Conservation (phyloP, 148 eudicot genomes). For the Rhododendron molle region DNA sequence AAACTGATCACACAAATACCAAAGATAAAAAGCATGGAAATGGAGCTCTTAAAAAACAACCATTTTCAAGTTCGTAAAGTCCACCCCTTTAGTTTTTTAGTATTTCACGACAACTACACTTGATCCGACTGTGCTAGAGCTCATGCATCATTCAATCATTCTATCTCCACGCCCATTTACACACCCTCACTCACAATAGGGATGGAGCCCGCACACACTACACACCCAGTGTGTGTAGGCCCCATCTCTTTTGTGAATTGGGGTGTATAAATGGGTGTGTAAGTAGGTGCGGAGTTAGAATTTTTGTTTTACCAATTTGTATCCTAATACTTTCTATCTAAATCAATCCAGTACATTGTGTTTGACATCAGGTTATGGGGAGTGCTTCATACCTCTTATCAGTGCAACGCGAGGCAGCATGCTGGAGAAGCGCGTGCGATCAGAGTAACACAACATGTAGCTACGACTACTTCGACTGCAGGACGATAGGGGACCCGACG, state of each 20-base stretch:
- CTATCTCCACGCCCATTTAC: no score
- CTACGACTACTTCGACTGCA: slow-evolving; percentile 50
- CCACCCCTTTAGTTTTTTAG: neutral
- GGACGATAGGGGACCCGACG: slow-evolving; percentile 20
- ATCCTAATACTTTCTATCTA: neutral
- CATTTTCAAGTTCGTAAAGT: neutral
- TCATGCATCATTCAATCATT: no score
- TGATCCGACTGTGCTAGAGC: neutral
- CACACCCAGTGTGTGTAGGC: no score
- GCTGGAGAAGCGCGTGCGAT: slow-evolving; percentile 53
- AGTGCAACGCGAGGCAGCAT: slow-evolving; percentile 61
- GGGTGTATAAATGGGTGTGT: no score
- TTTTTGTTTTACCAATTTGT: neutral
- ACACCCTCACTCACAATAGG: no score
- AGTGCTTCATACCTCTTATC: slow-evolving; percentile 68
- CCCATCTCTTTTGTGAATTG: no score
- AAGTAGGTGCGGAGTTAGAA: no score
- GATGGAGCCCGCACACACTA: no score
- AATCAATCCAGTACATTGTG: neutral
- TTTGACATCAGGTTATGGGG: slow-evolving; percentile 49
- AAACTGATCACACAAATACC: no score
- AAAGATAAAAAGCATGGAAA: neutral
- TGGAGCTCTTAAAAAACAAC: neutral
- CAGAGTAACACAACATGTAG: slow-evolving; percentile 25
- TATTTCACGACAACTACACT: neutral